A percentile compares a stretch with the other conserved stretches of the same genome.
These are phyloP conservation scores for Coniochaeta prunicola DNA, from an alignment of 2,329 filamentous ascomycete species.

Conservation along the genomic window DNA sequence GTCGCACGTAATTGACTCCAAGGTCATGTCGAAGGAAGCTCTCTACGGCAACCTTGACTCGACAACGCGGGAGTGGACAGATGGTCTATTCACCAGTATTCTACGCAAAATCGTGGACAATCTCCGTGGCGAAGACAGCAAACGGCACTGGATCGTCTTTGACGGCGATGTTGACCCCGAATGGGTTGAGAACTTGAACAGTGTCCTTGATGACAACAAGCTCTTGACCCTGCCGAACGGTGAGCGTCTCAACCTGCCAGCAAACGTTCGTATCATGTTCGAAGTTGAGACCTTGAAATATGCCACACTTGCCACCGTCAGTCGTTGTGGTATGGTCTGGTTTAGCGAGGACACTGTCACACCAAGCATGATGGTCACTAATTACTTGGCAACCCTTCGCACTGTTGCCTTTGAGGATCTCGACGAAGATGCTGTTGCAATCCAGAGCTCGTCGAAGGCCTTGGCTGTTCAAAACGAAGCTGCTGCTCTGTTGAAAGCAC, in stretches of 20 bases:
- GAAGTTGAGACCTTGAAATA: constrained; percentile 98
- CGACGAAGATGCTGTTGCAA: constrained; percentile 80
- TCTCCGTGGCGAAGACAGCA: constrained; percentile 89
- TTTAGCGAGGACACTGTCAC: constrained; percentile 98
- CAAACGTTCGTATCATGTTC: constrained; percentile 99
- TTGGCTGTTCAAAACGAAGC: constrained; percentile 72
- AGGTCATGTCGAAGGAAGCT: constrained; percentile 99
- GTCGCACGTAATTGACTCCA: constrained; percentile 95
- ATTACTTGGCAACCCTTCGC: constrained; percentile 81
- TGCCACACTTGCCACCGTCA: constrained; percentile 95
- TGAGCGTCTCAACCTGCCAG: constrained; percentile 88
- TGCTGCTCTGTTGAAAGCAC: constrained; percentile 69
- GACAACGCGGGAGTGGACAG: constrained; percentile 97
- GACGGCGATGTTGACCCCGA: constrained; percentile 98
- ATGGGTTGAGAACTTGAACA: constrained; percentile 99
- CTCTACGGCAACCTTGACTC: constrained; percentile 93
- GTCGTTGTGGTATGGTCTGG: constrained; percentile 99
- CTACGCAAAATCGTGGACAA: constrained; percentile 98
- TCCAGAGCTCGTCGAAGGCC: constrained; percentile 69
- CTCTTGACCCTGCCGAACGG: constrained; percentile 93
- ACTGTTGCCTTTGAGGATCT: constrained; percentile 87
- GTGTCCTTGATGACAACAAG: constrained; percentile 98
- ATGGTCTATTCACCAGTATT: constrained; percentile 96
- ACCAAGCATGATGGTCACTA: constrained; percentile 81
- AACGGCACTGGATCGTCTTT: constrained; percentile 99